Evolutionary conservation across 208 protist genomes (phyloP).

Genomic region (Angomonas deanei): DNA sequence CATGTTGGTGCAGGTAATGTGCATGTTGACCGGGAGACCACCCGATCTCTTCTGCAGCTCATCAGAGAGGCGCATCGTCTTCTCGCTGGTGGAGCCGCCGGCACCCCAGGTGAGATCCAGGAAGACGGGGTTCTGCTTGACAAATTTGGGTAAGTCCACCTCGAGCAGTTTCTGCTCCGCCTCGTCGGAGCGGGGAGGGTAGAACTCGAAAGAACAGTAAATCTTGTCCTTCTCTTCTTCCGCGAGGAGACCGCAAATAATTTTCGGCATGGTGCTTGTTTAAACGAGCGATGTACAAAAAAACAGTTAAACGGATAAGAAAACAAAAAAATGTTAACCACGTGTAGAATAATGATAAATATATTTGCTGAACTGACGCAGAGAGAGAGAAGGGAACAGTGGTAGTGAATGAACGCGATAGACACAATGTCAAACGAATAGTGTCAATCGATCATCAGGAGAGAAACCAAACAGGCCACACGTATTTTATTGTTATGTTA

Average conservation of each 20-base stretch:
- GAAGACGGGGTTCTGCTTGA: conserved; percentile 80
- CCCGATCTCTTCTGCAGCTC: conserved; percentile 87
- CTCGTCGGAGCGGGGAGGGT: conserved; percentile 92
- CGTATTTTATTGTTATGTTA: too few relatives aligned
- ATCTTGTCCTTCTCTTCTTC: conserved; percentile 30
- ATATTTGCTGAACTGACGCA: too few relatives aligned
- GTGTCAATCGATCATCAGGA: too few relatives aligned
- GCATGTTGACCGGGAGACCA: conserved; percentile 63
- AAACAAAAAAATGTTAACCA: too few relatives aligned
- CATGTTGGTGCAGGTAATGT: conserved; percentile 96
- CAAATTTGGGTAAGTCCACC: conserved; percentile 76
- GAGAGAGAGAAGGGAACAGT: too few relatives aligned
- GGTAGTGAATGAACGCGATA: too few relatives aligned
- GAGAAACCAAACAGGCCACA: too few relatives aligned
- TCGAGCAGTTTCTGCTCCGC: conserved; percentile 81
- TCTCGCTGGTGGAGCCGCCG: conserved; percentile 80
- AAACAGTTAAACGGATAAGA: too few relatives aligned
- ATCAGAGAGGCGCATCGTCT: conserved; percentile 71
- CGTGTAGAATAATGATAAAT: too few relatives aligned
- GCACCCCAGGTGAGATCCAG: conserved; percentile 97
- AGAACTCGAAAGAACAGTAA: conserved; percentile 95
- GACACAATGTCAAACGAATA: too few relatives aligned
- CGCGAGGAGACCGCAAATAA: conserved; percentile 23
- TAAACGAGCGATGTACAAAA: not conserved
- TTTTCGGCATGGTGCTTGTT: conserved; percentile 12